phyloP scores from a whole-genome alignment of 2,329 filamentous ascomycete genomes.

The Microcyclospora pomicola region DNA sequence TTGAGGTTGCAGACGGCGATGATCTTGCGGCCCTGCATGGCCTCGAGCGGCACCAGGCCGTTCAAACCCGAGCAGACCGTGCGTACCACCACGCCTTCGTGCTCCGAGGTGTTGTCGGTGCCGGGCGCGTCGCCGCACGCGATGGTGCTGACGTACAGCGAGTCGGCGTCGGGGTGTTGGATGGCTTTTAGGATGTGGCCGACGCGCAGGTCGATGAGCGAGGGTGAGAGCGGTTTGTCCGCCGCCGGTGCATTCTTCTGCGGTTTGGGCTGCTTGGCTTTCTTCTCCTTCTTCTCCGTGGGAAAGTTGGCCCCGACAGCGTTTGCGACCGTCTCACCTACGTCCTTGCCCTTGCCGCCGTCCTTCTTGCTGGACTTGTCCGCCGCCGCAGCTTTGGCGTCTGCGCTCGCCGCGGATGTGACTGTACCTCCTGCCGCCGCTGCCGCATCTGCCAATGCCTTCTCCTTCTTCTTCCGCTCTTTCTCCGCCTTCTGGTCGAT shows the following conservation, averaged over 20 bases:
- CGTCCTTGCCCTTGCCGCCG: conserved; percentile 27
- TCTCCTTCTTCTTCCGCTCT: conserved; percentile 92
- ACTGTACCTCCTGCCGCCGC: conserved; percentile 31
- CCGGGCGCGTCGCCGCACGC: conserved; percentile 80
- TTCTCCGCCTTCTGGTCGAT: conserved; percentile 90
- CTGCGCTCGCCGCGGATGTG: conserved; percentile 27
- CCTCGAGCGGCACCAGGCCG: conserved; percentile 77
- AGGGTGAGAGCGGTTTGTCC: conserved; percentile 65
- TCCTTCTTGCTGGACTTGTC: conserved; percentile 26
- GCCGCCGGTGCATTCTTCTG: conserved; percentile 45
- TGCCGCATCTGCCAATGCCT: conserved; percentile 46
- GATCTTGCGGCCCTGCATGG: conserved; percentile 95
- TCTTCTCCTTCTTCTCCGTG: conserved; percentile 50
- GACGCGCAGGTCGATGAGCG: conserved; percentile 85
- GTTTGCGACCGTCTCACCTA: conserved; percentile 36
- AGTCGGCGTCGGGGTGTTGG: conserved; percentile 93
- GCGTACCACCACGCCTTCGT: conserved; percentile 79
- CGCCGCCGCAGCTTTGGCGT: conserved; percentile 33
- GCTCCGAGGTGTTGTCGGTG: conserved; percentile 77
- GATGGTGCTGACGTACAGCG: conserved; percentile 87
- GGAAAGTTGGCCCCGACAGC: conserved; percentile 31
- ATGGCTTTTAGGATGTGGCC: conserved; percentile 94
- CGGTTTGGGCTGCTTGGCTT: conserved; percentile 70
- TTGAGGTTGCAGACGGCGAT: conserved; percentile 96
- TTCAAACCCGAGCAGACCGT: conserved; percentile 97